phyloP scores from a whole-genome alignment of 2,329 filamentous ascomycete species.

The Penicillium sp. region DNA sequence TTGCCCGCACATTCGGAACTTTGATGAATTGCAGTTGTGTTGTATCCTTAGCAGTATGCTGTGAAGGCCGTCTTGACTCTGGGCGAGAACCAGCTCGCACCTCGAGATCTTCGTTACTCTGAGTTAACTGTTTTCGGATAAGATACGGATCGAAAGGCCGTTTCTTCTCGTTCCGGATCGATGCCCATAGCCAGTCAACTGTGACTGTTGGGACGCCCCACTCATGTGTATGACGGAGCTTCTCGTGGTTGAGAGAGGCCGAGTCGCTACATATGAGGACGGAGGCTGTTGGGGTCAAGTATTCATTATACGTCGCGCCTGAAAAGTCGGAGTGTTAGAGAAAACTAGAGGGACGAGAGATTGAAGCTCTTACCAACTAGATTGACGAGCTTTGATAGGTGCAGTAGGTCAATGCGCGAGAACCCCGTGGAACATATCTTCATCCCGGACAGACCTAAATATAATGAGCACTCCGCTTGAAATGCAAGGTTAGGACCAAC shows the following conservation, averaged over 20 bases:
- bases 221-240: slow-evolving; percentile 75
- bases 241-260: slow-evolving; percentile 65
- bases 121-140: slow-evolving; percentile 32
- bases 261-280: slow-evolving; percentile 73
- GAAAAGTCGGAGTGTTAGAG: slow-evolving; percentile 25
- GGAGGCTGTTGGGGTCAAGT: slow-evolving; percentile 72
- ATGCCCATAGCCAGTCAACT: slow-evolving; percentile 83
- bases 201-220: slow-evolving; percentile 82
- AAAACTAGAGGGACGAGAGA: neutral
- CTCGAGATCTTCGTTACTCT: slow-evolving; percentile 28
- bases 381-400: slow-evolving; percentile 76
- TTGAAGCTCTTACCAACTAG: slow-evolving; percentile 64
- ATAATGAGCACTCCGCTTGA: slow-evolving; percentile 22
- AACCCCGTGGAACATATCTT: slow-evolving; percentile 83
- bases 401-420: slow-evolving; percentile 79
- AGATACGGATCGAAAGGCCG: slow-evolving; percentile 55
- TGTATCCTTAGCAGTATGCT: slow-evolving; percentile 19
- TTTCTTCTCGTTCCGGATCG: slow-evolving; percentile 61
- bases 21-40: slow-evolving; percentile 5
- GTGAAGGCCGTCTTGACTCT: slow-evolving; percentile 22
- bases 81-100: slow-evolving; percentile 26
- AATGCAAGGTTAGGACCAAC: slow-evolving; percentile 5
- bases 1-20: neutral
- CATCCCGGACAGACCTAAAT: slow-evolving; percentile 67
- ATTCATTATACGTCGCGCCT: slow-evolving; percentile 80